Conservation (phyloP, 306 rosid genomes). For the Quercus rubra region DNA sequence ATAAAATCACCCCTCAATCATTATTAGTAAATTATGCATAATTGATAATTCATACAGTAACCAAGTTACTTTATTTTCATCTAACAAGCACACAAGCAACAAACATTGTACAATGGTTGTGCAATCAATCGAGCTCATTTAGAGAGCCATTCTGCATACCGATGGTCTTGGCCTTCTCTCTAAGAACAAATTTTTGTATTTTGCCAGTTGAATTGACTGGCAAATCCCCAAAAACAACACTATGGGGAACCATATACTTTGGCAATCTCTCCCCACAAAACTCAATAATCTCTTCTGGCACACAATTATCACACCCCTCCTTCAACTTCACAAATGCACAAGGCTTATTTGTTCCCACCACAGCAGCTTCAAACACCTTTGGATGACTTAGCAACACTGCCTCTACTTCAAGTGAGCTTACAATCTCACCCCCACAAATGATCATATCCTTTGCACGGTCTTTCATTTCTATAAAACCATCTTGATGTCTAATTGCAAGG, state of each 20-base stretch:
- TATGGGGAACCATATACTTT: constrained; percentile 71
- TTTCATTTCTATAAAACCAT: constrained; percentile 78
- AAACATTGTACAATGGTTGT: no score
- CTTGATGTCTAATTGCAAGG: constrained; percentile 75
- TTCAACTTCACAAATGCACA: constrained; percentile 87
- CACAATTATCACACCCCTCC: constrained; percentile 43
- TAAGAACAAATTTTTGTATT: constrained; percentile 61
- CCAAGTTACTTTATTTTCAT: no score
- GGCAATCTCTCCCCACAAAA: constrained; percentile 61
- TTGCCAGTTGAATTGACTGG: constrained; percentile 92
- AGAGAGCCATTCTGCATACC: constrained; percentile 13
- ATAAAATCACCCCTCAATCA: no score
- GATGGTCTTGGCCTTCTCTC: constrained; percentile 70
- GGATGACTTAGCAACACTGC: constrained; percentile 69
- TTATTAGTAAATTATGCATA: no score
- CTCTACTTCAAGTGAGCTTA: constrained; percentile 87
- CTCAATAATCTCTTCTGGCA: constrained; percentile 49
- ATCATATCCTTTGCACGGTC: constrained; percentile 86
- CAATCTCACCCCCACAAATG: constrained; percentile 88
- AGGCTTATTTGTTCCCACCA: constrained; percentile 79
- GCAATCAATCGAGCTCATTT: no score
- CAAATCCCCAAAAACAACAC: constrained; percentile 63
- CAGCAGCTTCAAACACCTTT: constrained; percentile 69
- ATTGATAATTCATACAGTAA: no score
- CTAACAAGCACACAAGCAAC: no score